Evolutionary conservation across 192 early-diverging fungal species (phyloP), one percentile per base, ranked within the genome.

Genomic region (Obelidium mucronatum): DNA sequence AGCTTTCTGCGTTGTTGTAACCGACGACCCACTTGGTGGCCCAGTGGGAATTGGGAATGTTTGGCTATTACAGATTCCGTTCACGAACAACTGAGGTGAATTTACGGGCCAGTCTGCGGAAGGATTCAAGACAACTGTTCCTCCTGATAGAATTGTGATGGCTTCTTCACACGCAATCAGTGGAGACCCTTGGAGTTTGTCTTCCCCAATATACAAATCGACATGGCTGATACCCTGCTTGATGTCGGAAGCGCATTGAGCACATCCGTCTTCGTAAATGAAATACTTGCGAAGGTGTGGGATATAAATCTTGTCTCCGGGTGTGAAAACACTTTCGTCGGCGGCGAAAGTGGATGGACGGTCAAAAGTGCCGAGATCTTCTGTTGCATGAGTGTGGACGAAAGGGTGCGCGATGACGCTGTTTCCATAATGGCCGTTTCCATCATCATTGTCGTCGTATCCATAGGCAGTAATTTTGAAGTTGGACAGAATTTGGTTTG

Each of bases 141-240:
- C 55, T 5, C 55, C 55, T 8, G 55, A 58, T 26, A 58, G 8
- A 31, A 22, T 22, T 6, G 55, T 58, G 24, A 58, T 31, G 55
- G 55, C 55, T 6, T 58, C 30, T 58, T 58, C 55, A 31, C 55
- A 58, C 5, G 11, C 30, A 11, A 58, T 8, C 13, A 58, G 30
- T 31, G 55, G 55, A 28, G 6, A 8, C 26, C 55, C 55, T 58
- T 58, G 55, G 8, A 28, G 22, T 31, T 58, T 31, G 24, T 5
- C 30, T 24, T 31, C 55, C 0, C 55, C 55, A 31, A 58, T 58
- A 58, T 58, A 58, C 55, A 58, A 58, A 58, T 58, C 55, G 55
- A 58, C 55, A 24, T 58, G 55, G 17, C 8, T 22, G 30, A 58
- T 58, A 24, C 55, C 55, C 5, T 58, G 11, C 30, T 8, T 8